Conservation (phyloP, 2,329 filamentous ascomycete species). For the Pyricularia pennisetigena region DNA sequence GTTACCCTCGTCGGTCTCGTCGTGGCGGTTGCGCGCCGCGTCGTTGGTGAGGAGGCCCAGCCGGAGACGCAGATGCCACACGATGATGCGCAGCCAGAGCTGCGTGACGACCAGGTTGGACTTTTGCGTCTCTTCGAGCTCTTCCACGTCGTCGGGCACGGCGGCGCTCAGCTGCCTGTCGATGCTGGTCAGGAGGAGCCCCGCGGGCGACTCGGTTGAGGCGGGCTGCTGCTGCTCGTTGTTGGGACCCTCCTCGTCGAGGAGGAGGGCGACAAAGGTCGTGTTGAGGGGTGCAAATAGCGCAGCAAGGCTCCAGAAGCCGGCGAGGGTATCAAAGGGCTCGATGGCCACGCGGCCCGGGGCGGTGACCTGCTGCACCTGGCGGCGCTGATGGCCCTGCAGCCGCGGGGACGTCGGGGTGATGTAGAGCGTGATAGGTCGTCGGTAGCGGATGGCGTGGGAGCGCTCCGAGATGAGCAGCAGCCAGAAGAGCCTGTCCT, state of each 20-base stretch:
- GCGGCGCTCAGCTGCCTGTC: constrained; percentile 22
- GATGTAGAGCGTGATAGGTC: constrained; percentile 32
- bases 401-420: constrained; percentile 24
- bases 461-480: constrained; percentile 31
- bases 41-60: constrained; percentile 27
- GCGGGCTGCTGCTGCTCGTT: neutral
- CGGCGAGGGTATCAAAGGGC: constrained; percentile 14
- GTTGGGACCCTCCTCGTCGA: constrained; percentile 22
- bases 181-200: constrained; percentile 16
- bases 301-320: constrained; percentile 28
- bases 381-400: constrained; percentile 11
- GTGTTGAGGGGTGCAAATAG: constrained; percentile 32
- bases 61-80: constrained; percentile 33
- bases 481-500: constrained; percentile 31
- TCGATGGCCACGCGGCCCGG: neutral
- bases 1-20: neutral
- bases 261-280: constrained; percentile 28
- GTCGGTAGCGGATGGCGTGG: constrained; percentile 32
- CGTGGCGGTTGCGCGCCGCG: neutral
- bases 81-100: constrained; percentile 32
- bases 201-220: neutral
- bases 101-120: constrained; percentile 33
- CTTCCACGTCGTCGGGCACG: constrained; percentile 13
- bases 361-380: neutral
- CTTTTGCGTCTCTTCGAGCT: constrained; percentile 32